Evolutionary conservation across 176 grass and related monocot genomes (phyloP), one percentile per base, ranked within the genome.

Genomic region (Cenchrus fungigraminus): DNA sequence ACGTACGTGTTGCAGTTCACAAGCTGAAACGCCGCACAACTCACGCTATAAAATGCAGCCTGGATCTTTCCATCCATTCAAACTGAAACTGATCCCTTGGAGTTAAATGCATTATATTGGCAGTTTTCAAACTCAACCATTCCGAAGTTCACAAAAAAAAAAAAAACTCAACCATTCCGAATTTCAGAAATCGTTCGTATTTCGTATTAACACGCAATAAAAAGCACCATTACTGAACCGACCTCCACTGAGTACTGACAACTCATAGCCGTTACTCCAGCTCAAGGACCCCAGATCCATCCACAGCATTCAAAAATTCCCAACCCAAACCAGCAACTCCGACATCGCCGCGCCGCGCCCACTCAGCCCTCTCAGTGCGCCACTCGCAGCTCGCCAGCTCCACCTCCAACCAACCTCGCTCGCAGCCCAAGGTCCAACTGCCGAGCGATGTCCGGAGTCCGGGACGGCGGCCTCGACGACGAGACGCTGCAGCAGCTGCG

Each of bases 401-500:
- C 37, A 46, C 10, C 77, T 46, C 71, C 54, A 52, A 12, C 60
- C 3, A 80, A 68, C 40, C 59, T 43, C 4, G 45, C 42, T 15
- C 82, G 3, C 37, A 40, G 37, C 9, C 67, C 3, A 45, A 0
- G 20, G 20, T 13, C 12, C 6, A 6, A 3, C 71, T 34, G 42
- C 62, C 12, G 19, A 56, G 49, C 43, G 6, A 82, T 73, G 60
- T 58, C 56, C 45, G 82, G 22, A 65, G n/a, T 72, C 73, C 54
- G 34, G 29, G 88, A 74, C 40, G 71, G 77, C 37, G 72, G 81
- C 55, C 47, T 88, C 76, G 76, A 87, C 46, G 90, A 92, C 45
- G 92, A 94, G 71, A 46, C 74, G 88, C 86, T 94, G 79, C 92
- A 94, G 81, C 74, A 92, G 73, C 88, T 97, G 8, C 84, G 95